Percentiles rank a stretch among this genome's conserved stretches.
phyloP scores from a whole-genome alignment of 768 basidiomycete genomes.

The Leccinum uliginosum region DNA sequence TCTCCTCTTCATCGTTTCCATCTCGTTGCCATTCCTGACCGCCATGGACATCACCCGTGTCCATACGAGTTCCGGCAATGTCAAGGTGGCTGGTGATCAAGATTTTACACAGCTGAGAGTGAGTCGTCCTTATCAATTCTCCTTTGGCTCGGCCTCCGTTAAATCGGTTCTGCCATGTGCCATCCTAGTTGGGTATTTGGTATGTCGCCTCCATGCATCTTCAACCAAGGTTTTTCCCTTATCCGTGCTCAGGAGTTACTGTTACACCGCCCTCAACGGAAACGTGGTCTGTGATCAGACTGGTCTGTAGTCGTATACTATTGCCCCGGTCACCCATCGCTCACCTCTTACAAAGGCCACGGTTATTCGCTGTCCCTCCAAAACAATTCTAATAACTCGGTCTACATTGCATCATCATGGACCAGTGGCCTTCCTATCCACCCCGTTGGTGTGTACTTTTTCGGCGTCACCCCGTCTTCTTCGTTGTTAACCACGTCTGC shows the following conservation, averaged over 20 bases:
- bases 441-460: slow-evolving; percentile 56
- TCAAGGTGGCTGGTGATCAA: slow-evolving; percentile 19
- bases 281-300: slow-evolving; percentile 40
- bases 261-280: slow-evolving; percentile 44
- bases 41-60: slow-evolving; percentile 64
- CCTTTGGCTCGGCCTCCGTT: background rate
- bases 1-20: slow-evolving; percentile 61
- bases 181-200: slow-evolving; percentile 66
- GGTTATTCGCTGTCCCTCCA: slow-evolving; percentile 47
- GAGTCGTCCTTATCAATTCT: slow-evolving; percentile 26
- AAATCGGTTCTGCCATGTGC: slow-evolving; percentile 6
- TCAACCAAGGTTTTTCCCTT: background rate
- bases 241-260: slow-evolving; percentile 49
- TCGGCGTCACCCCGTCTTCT: background rate
- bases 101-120: slow-evolving; percentile 50
- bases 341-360: slow-evolving; percentile 35
- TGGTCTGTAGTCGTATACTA: slow-evolving; percentile 31
- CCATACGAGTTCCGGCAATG: slow-evolving; percentile 36
- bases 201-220: slow-evolving; percentile 24
- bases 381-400: slow-evolving; percentile 23
- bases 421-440: slow-evolving; percentile 73
- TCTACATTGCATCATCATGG: slow-evolving; percentile 52
- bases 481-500: slow-evolving; percentile 2
- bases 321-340: background rate
- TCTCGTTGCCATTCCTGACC: slow-evolving; percentile 67